A percentile compares a stretch with the other conserved stretches of the same genome.
phyloP scores from a whole-genome alignment of 805 yeast genomes.

The Millerozyma miso region DNA sequence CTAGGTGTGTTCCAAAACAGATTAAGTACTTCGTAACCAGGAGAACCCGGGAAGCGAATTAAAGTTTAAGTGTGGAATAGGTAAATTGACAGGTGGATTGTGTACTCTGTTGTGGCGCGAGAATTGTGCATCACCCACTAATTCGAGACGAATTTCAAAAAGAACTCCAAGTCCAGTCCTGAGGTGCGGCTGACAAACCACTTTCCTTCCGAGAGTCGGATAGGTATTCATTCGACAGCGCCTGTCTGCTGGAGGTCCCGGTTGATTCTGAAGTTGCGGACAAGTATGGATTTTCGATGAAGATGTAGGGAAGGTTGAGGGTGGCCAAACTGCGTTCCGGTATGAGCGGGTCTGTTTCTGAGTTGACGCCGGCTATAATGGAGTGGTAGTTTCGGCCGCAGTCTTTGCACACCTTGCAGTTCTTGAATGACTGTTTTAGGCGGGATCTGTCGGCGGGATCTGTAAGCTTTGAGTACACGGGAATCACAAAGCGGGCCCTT shows the following conservation, averaged over 20 bases:
- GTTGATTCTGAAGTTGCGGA: not conserved
- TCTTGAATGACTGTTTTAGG: constrained; percentile 13
- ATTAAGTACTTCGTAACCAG: too few relatives aligned
- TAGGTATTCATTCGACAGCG: constrained; percentile 1
- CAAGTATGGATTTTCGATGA: constrained; percentile 32
- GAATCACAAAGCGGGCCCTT: constrained; percentile 32
- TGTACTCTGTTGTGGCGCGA: too few relatives aligned
- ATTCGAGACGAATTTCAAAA: constrained; percentile 31
- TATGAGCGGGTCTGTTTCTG: constrained; percentile 7
- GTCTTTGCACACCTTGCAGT: constrained; percentile 30
- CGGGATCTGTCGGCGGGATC: not conserved
- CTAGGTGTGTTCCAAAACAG: too few relatives aligned
- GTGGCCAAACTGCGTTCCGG: constrained; percentile 6
- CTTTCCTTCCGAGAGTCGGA: constrained; percentile 4
- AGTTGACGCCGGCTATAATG: not conserved
- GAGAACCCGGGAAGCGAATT: too few relatives aligned
- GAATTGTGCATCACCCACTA: too few relatives aligned
- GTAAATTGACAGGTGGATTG: too few relatives aligned
- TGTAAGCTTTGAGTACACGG: constrained; percentile 24
- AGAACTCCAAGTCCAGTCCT: constrained; percentile 54
- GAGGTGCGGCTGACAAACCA: constrained; percentile 20
- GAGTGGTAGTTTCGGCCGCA: constrained; percentile 23
- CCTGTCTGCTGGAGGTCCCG: not conserved
- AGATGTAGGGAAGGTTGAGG: constrained; percentile 15
- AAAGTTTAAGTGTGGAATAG: too few relatives aligned